Base-by-base conservation (phyloP, 1,284 basidiomycete species). In the Trametes sp. region DNA sequence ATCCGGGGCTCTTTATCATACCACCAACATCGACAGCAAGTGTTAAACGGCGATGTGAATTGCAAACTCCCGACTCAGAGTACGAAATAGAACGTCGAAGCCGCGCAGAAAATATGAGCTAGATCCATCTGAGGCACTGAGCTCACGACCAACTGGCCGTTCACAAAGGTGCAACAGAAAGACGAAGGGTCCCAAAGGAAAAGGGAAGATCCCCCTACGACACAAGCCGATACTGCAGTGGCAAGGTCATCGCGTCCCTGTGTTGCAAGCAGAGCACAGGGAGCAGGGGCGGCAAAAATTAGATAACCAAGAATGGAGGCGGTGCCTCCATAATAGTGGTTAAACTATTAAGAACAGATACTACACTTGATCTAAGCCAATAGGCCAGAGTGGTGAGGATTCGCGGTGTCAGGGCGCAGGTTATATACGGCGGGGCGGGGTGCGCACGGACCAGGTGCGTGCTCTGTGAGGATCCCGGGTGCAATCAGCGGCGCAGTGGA, bases 281-380 rank as follows among this genome's bases (percentile, higher is more conserved):
- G 51, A 56, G 14, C 59, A 61, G 26, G 57, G 54, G 62, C 57
- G 57, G 42, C 57, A 63, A 59, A 63, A 63, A 63, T 63, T 56
- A 59, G 62, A 70, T 70, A 69, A 70, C 69, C 69, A 70, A 70
- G 55, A 67, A 69, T 69, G 63, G 62, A 58, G 67, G 70, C 65
- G 62, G 68, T 69, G 68, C 75, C 77, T 72, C 71, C 76, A 78
- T 86, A 86, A 86, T 86, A 87, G 84, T 85, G 84, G 84, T 87
- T 87, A 87, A 87, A 86, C 86, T 87, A 86, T 88, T 87, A 90
- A 91, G 88, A 90, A 91, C 88, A 91, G 88, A 90, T 92, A 93
- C 92, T 93, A 93, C 91, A 93, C 92, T 93, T 93, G 91, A 92
- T 93, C 92, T 92, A 94, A 93, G 89, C 92, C 92, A 92, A 92